phyloP scores from a whole-genome alignment of 1,139 yeast genomes.

The Sugiyamaella pinicola region DNA sequence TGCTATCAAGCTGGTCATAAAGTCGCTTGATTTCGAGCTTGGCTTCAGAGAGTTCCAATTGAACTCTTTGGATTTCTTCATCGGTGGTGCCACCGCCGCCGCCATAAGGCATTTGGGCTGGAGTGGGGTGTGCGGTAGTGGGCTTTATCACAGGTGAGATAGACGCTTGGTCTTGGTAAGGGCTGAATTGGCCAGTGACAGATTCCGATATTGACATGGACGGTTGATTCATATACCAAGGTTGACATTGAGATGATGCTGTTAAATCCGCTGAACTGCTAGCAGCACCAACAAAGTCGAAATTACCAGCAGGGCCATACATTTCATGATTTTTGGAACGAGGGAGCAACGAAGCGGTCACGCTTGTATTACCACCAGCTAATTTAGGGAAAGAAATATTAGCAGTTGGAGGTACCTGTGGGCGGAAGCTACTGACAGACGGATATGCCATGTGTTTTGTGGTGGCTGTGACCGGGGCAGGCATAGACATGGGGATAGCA shows the following conservation, averaged over 20 bases:
- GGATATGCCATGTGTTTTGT: background rate
- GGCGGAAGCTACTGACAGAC: conserved; percentile 1
- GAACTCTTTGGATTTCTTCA: conserved; percentile 5
- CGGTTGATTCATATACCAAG: background rate
- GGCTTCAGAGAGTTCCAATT: conserved; percentile 7
- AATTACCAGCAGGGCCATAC: background rate
- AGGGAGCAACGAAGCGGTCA: background rate
- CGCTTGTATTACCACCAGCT: background rate
- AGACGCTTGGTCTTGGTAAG: background rate
- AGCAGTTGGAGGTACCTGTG: background rate
- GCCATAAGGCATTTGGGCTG: background rate
- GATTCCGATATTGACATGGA: background rate
- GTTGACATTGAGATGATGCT: background rate
- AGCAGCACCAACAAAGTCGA: background rate
- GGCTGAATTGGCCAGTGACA: background rate
- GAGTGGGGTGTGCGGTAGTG: background rate
- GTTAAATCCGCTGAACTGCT: background rate
- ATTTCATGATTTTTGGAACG: background rate
- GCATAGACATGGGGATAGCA: background rate
- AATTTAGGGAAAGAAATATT: background rate
- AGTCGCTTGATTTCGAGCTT: conserved; percentile 9
- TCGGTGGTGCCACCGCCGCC: background rate
- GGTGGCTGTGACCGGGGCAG: background rate
- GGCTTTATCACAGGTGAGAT: background rate
- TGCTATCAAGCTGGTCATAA: background rate